phyloP scores from a whole-genome alignment of 352 stramenopile species.

The Phytophthora constricta region DNA sequence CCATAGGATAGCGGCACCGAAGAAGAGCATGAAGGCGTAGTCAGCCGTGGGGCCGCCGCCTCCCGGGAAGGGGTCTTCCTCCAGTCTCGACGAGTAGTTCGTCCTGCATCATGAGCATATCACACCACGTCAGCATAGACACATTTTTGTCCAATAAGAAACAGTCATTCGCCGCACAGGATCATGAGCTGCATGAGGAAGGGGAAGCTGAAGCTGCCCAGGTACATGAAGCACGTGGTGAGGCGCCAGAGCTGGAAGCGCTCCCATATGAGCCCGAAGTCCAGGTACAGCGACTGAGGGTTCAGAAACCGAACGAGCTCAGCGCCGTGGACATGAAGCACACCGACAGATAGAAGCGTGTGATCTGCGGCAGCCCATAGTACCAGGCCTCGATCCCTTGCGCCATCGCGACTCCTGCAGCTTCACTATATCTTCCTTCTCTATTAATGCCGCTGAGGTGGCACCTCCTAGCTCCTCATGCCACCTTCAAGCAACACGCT shows the following conservation, averaged over 20 bases:
- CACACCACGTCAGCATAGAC: neutral
- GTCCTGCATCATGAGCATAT: constrained; percentile 54
- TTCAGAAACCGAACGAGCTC: constrained; percentile 84
- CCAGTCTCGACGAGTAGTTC: constrained; percentile 86
- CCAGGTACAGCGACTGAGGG: constrained; percentile 83
- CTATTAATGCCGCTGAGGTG: too few relatives aligned
- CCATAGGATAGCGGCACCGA: constrained; percentile 78
- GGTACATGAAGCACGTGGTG: constrained; percentile 89
- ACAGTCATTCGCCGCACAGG: constrained; percentile 51
- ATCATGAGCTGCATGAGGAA: constrained; percentile 94
- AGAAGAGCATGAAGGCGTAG: constrained; percentile 92
- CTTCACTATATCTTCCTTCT: too few relatives aligned
- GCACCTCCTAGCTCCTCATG: constrained; percentile 2
- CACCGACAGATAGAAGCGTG: constrained; percentile 84
- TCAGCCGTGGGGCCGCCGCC: constrained; percentile 83
- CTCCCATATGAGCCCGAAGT: constrained; percentile 87
- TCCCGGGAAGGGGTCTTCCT: constrained; percentile 86
- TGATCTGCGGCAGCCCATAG: constrained; percentile 85
- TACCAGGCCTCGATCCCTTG: constrained; percentile 87
- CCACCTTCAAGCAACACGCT: too few relatives aligned
- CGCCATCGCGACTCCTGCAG: constrained; percentile 44
- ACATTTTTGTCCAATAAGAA: constrained; percentile 10
- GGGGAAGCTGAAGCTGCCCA: constrained; percentile 88
- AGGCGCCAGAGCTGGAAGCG: constrained; percentile 91
- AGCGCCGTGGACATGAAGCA: constrained; percentile 86